Evolutionary conservation across 805 yeast species (phyloP), one percentile per base, ranked within the genome.

Genomic region (Metschnikowia santaceciliae): DNA sequence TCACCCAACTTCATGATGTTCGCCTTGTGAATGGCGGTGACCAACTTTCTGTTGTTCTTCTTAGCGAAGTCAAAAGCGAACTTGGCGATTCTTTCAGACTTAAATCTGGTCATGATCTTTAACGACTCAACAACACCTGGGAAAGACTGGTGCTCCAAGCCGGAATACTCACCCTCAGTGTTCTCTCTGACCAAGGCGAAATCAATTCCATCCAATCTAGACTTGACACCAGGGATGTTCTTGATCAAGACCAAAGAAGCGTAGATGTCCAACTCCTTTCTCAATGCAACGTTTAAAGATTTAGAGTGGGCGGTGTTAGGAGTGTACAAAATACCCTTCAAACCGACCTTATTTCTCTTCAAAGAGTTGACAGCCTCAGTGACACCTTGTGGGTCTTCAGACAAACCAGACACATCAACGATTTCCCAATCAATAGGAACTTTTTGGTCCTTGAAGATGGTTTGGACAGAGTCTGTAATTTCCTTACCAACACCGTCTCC

Each of bases 401-500:
- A 47, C 56, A 56, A 54, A 43, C 60, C 77, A 52, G 75, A 69
- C 32, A 74, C 77, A 41, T 74, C 76, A 46, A 74, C 70, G 36
- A 70, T 68, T 71, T 94, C 98, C 87, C 94, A 94, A 62, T 90
- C 96, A 60, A 92, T 84, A 61, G 99, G 99, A 41, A 94, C 86
- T 59, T 82, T 83, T 73, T 88, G 90, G 56, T 89, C 82, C 67
- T 84, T 80, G 79, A 92, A 92, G 68, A 92, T 88, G 60, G 89
- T 82, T 71, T 87, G 84, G 54, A 92, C 99, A 23, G 97, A 87
- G 70, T 88, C 92, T 53, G 98, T 86, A 68, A 91, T 88, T 77
- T 91, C 97, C 67, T 85, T 86, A 72, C 99, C 99, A 60, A 91
- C 87, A 81, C 98, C 98, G 69, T 92, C 99, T 74, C 99, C 97